phyloP scores from a whole-genome alignment of 1,139 yeast species.

The Kazachstania sp. region DNA sequence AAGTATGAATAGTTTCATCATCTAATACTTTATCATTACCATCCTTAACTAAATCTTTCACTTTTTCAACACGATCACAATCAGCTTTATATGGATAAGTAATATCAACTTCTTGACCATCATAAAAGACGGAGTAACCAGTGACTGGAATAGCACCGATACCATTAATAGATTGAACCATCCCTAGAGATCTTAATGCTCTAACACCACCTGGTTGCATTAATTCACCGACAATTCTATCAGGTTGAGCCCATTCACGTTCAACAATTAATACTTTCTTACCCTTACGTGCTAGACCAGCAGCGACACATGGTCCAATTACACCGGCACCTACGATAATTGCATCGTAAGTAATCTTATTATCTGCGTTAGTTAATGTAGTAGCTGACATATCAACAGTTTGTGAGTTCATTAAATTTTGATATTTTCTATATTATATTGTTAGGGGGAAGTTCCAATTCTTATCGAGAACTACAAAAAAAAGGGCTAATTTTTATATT shows the following conservation, averaged over 20 bases:
- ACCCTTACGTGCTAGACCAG: slow-evolving; percentile 85
- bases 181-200: slow-evolving; percentile 72
- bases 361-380: slow-evolving; percentile 24
- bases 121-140: slow-evolving; percentile 75
- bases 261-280: slow-evolving; percentile 62
- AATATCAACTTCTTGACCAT: slow-evolving; percentile 47
- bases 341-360: slow-evolving; percentile 33
- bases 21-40: slow-evolving; percentile 46
- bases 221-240: slow-evolving; percentile 92
- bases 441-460: not conserved
- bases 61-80: slow-evolving; percentile 40
- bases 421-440: not conserved
- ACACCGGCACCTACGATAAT: slow-evolving; percentile 83
- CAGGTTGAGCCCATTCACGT: slow-evolving; percentile 87
- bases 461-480: not conserved
- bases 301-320: slow-evolving; percentile 88
- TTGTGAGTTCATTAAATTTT: not conserved
- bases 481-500: not conserved
- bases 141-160: slow-evolving; percentile 71
- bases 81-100: slow-evolving; percentile 65
- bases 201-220: slow-evolving; percentile 92
- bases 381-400: not conserved
- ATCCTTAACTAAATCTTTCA: slow-evolving; percentile 45
- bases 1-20: slow-evolving; percentile 42
- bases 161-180: slow-evolving; percentile 67